Conservation (phyloP, 805 yeast genomes). For the Starmerella sp. region DNA sequence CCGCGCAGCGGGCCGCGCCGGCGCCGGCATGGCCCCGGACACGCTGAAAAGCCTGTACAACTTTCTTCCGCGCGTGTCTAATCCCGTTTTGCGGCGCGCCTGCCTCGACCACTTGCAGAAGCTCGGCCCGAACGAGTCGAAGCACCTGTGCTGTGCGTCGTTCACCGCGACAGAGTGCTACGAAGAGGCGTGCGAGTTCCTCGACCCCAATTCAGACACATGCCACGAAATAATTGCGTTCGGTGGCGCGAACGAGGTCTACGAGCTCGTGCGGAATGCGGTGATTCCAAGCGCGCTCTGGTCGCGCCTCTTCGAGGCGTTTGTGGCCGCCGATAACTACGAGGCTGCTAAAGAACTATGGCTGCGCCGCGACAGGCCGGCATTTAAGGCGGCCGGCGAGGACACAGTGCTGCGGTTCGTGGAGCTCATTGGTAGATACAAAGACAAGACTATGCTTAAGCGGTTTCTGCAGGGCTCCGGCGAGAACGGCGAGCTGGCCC, state of each 20-base stretch:
- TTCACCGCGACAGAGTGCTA: background rate
- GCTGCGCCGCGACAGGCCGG: constrained; percentile 3
- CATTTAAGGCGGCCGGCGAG: background rate
- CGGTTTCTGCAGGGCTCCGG: background rate
- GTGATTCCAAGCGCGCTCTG: background rate
- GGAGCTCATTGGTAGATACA: constrained; percentile 10
- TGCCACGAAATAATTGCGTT: background rate
- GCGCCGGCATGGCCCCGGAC: background rate
- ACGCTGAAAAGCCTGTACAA: background rate
- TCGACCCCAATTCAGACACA: background rate
- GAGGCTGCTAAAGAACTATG: constrained; percentile 7
- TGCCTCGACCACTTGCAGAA: constrained; percentile 1
- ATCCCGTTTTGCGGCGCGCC: constrained; percentile 11
- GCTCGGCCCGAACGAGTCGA: background rate
- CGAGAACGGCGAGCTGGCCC: constrained; percentile 1
- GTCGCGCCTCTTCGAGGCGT: constrained; percentile 5
- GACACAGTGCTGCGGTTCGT: background rate
- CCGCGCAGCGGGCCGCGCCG: background rate
- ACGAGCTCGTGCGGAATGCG: background rate
- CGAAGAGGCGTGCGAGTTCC: background rate
- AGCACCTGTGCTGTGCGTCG: background rate
- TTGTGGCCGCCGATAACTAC: constrained; percentile 1
- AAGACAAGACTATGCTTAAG: constrained; percentile 3
- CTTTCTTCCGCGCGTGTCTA: constrained; percentile 1
- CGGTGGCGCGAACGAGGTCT: background rate